Percentiles rank a stretch among this genome's conserved stretches.
These are phyloP conservation scores for Zostera marina DNA, from an alignment of 116 monocot species.

Conservation along the genomic window DNA sequence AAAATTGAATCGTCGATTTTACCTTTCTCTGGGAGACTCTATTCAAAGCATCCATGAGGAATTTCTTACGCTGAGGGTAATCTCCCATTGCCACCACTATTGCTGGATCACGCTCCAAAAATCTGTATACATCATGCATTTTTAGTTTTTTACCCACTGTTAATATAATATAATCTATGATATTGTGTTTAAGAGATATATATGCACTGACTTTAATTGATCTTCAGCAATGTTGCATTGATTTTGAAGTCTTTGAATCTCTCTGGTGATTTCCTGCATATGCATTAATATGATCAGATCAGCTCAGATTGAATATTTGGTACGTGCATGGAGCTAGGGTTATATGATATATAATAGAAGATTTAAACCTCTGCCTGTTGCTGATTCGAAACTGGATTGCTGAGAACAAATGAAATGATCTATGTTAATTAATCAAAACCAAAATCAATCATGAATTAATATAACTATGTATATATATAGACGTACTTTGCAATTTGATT, in stretches of 20 bases:
- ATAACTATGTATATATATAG: no score
- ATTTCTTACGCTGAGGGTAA: constrained; percentile 44
- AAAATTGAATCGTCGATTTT: neutral
- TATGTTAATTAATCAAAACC: no score
- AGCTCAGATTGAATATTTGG: no score
- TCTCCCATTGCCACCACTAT: constrained; percentile 23
- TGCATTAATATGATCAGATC: no score
- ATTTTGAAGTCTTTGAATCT: constrained; percentile 33
- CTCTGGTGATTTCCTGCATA: constrained; percentile 36
- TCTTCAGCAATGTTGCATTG: constrained; percentile 41
- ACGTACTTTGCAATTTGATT: constrained; percentile 31
- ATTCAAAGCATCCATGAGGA: constrained; percentile 33
- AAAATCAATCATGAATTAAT: no score
- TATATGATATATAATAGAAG: no score
- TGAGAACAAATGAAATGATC: no score
- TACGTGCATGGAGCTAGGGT: no score
- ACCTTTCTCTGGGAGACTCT: constrained; percentile 57
- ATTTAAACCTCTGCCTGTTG: no score
- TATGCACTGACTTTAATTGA: constrained; percentile 20
- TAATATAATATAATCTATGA: neutral
- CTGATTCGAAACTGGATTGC: no score
- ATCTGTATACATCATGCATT: constrained; percentile 22
- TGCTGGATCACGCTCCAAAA: constrained; percentile 45
- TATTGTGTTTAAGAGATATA: neutral
- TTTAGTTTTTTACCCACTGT: no score